Evolutionary conservation across 805 yeast genomes (phyloP), one percentile per base, ranked within the genome.

Genomic region (Saccharomycopsis capsularis): DNA sequence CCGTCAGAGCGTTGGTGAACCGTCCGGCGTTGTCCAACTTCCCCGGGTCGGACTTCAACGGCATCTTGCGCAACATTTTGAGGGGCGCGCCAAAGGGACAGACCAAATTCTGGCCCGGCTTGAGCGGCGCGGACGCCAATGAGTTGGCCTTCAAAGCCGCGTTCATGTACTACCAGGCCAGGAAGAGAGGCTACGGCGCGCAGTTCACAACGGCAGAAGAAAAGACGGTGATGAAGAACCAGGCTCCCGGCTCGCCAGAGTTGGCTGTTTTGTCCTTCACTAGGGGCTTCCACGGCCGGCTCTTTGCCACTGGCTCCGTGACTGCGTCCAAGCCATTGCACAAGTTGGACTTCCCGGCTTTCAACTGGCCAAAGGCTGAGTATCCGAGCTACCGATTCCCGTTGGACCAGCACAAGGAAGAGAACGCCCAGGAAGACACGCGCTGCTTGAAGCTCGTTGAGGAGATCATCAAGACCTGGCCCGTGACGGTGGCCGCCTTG

Each of bases 61-160:
- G 66, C 11, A 71, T 78, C 22, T 63, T 80, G 55, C 29, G 43
- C 11, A 74, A 76, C 13, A 66, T 80, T 40, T 66, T 81, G 55
- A 74, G 78, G 23, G 82, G 79, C 45, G 85, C 86, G 34, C 87
- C 86, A 47, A 71, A 74, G 47, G 85, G 85, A 11, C 73, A 75
- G 62, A 63, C 65, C 48, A 68, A 73, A 54, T 77, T 81, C 19
- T 79, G 85, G 81, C 78, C 85, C 16, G 82, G 82, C 6, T 69
- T 78, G 44, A 71, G 81, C 16, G 86, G 87, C 42, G 79, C 86
- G 2, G 80, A 76, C 62, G 86, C 86, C 47, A 81, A 81, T 56
- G 87, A 81, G 61, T 71, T 80, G 52, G 87, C 87, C 1, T 79
- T 71, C 65, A 81, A 81, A 58, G 87, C 87, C 15, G 85, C 84